Conservation (phyloP, 1,284 basidiomycete species). For the Phylloporus sp. region DNA sequence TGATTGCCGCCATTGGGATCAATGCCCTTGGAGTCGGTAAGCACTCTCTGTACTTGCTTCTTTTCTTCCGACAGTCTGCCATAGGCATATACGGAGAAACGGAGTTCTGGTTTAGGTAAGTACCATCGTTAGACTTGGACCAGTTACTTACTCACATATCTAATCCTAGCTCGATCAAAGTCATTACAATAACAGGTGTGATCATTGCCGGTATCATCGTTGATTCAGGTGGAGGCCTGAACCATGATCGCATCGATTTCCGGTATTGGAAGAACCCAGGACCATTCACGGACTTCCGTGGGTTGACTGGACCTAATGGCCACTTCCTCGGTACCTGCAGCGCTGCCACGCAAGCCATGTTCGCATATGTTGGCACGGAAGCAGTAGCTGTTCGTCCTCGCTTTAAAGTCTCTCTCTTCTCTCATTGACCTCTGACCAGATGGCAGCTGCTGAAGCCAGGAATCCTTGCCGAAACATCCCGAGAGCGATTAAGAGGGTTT, state of each 20-base stretch:
- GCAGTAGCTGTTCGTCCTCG: conserved; percentile 48
- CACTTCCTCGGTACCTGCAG: conserved; percentile 53
- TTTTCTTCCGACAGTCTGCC: neutral
- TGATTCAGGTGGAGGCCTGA: conserved; percentile 48
- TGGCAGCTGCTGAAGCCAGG: conserved; percentile 54
- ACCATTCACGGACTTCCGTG: conserved; percentile 38
- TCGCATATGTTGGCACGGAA: conserved; percentile 63
- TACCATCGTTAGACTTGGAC: neutral
- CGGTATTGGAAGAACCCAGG: conserved; percentile 54
- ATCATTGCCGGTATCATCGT: conserved; percentile 50
- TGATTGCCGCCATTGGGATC: conserved; percentile 64
- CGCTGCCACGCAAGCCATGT: conserved; percentile 45
- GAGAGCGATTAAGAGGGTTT: conserved; percentile 52
- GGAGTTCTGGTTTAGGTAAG: conserved; percentile 53
- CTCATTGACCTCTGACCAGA: conserved; percentile 21
- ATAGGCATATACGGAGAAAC: conserved; percentile 53
- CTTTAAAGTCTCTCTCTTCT: neutral
- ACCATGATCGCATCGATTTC: conserved; percentile 45
- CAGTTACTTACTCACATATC: neutral
- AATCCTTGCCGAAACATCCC: conserved; percentile 44
- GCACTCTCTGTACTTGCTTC: neutral
- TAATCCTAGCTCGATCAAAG: conserved; percentile 44
- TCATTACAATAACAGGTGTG: conserved; percentile 46
- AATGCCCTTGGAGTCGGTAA: conserved; percentile 59
- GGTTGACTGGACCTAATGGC: conserved; percentile 40